Evolutionary conservation across 345 rosid genomes (phyloP).

Genomic region (Eucalyptus tenuipes): DNA sequence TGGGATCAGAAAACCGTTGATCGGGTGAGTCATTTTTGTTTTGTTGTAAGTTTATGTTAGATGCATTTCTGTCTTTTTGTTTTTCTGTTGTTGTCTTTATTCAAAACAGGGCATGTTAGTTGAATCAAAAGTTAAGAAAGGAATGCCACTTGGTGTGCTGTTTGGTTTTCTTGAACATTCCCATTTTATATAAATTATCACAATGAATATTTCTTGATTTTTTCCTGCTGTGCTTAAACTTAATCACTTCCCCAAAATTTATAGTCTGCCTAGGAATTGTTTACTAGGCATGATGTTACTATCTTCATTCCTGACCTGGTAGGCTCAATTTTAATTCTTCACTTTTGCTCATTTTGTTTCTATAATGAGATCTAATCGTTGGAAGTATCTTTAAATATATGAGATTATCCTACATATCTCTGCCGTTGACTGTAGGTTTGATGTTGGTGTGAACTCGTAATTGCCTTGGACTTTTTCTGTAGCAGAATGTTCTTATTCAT

Average conservation of each 20-base stretch:
- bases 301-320: background rate
- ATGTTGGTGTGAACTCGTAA: background rate
- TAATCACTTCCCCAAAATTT: background rate
- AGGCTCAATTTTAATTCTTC: background rate
- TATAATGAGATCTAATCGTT: background rate
- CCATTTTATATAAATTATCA: background rate
- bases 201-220: background rate
- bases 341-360: background rate
- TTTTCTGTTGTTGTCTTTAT: background rate
- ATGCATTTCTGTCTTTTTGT: background rate
- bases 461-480: background rate
- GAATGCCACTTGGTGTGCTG: background rate
- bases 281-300: background rate
- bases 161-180: background rate
- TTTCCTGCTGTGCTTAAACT: background rate
- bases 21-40: conserved; percentile 46
- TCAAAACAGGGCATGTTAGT: background rate
- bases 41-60: background rate
- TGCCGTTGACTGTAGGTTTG: background rate
- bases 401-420: background rate
- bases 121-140: background rate
- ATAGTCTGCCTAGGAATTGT: background rate
- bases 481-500: background rate
- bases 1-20: conserved; percentile 96
- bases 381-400: background rate